Evolutionary conservation across 225 moss, liverwort and hornwort genomes (phyloP).

Genomic region (Ulota crispa): DNA sequence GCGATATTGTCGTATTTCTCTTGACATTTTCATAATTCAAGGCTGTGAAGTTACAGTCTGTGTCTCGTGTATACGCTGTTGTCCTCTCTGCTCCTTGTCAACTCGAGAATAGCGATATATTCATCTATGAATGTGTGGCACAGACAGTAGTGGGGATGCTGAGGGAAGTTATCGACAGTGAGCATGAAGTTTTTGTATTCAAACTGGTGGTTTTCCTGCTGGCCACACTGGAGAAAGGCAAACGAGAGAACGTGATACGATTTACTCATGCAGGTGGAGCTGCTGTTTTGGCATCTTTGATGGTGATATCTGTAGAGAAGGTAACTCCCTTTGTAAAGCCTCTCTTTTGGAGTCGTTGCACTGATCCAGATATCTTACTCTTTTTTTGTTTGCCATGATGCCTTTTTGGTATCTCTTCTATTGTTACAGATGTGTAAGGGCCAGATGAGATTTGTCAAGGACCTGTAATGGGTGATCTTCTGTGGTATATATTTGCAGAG

Average conservation of each 20-base stretch:
- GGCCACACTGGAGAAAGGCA: slow-evolving; percentile 76
- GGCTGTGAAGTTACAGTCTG: neutral
- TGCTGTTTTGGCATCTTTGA: slow-evolving; percentile 79
- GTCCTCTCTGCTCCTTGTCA: neutral
- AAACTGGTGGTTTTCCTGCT: slow-evolving; percentile 90
- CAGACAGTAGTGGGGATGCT: slow-evolving; percentile 99
- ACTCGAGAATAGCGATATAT: slow-evolving; percentile 11
- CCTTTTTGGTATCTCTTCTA: neutral
- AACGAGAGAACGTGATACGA: slow-evolving; percentile 84
- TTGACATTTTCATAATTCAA: slow-evolving; percentile 1
- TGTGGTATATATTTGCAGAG: slow-evolving; percentile 48
- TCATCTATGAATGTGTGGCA: slow-evolving; percentile 14
- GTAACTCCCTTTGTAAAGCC: slow-evolving; percentile 30
- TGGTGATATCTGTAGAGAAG: slow-evolving; percentile 87
- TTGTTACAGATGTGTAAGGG: slow-evolving; percentile 5
- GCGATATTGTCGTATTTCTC: neutral
- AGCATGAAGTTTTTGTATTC: slow-evolving; percentile 94
- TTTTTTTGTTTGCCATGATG: neutral
- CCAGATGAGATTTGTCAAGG: neutral
- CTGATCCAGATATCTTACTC: slow-evolving; percentile 4
- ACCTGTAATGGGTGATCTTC: neutral
- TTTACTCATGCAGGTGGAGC: slow-evolving; percentile 91
- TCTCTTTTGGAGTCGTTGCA: slow-evolving; percentile 18
- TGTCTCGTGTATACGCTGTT: neutral
- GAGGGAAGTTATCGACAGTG: slow-evolving; percentile 87